Conservation (phyloP, 352 stramenopile genomes). For the Achlya hypogyna region DNA sequence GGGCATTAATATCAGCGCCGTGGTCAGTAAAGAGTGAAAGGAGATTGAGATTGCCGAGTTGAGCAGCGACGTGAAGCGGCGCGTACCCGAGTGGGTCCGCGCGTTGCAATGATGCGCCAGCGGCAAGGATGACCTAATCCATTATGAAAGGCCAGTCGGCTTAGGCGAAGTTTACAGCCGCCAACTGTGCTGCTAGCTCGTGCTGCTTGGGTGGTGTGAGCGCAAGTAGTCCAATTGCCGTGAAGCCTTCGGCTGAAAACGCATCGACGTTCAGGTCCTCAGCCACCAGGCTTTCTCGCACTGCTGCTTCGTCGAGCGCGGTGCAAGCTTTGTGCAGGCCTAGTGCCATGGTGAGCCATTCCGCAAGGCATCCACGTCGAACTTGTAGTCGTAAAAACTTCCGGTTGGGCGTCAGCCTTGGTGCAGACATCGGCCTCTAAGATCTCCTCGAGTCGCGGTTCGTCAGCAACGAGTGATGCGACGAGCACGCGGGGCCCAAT, state of each 20-base stretch:
- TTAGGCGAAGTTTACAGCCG: too few relatives aligned
- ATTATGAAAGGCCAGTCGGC: not conserved
- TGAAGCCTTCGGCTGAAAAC: not conserved
- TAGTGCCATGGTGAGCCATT: not conserved
- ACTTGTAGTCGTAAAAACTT: not conserved
- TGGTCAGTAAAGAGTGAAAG: not conserved
- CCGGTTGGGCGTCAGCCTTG: not conserved
- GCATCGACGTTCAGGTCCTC: not conserved
- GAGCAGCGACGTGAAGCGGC: conserved; percentile 19
- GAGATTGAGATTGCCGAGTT: conserved; percentile 23
- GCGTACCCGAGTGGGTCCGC: conserved; percentile 19
- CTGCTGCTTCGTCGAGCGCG: not conserved
- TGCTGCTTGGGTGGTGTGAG: too few relatives aligned
- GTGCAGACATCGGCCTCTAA: not conserved
- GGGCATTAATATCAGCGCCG: not conserved
- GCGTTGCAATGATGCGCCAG: not conserved
- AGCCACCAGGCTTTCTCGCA: not conserved
- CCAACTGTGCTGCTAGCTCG: too few relatives aligned
- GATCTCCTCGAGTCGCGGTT: not conserved
- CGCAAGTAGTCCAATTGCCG: too few relatives aligned
- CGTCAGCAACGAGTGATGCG: not conserved
- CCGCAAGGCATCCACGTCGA: not conserved
- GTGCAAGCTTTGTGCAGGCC: not conserved
- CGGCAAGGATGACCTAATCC: conserved; percentile 8
- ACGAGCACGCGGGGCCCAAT: not conserved